phyloP scores from a whole-genome alignment of 805 yeast genomes.

The Phaffomyces thermotolerans region DNA sequence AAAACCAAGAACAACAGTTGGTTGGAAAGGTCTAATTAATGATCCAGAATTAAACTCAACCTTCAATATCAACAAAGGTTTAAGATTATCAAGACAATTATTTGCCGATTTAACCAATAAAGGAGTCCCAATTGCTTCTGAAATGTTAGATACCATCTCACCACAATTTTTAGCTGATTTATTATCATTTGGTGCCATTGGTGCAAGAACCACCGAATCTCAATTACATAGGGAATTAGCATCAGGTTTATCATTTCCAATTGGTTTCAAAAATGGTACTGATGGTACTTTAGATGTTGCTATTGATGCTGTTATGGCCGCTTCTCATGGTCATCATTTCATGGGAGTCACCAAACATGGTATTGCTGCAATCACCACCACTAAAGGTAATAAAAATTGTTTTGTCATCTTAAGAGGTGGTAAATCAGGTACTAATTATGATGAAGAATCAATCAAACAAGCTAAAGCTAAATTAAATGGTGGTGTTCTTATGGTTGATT shows the following conservation, averaged over 20 bases:
- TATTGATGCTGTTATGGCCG: constrained; percentile 88
- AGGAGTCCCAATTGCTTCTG: constrained; percentile 91
- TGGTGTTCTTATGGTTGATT: constrained; percentile 81
- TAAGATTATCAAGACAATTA: constrained; percentile 77
- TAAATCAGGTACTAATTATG: constrained; percentile 88
- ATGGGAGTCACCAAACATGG: constrained; percentile 97
- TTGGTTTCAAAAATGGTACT: constrained; percentile 97
- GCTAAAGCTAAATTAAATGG: constrained; percentile 58
- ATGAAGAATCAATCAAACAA: constrained; percentile 63
- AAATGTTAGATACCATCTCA: constrained; percentile 96
- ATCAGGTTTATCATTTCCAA: constrained; percentile 96
- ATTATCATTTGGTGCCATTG: constrained; percentile 93
- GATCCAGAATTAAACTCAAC: constrained; percentile 93
- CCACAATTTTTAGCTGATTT: constrained; percentile 93
- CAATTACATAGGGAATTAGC: constrained; percentile 97
- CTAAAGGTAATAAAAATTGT: constrained; percentile 92
- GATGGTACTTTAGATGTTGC: constrained; percentile 93
- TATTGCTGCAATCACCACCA: constrained; percentile 90
- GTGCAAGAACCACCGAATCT: constrained; percentile 98
- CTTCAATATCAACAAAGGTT: constrained; percentile 92
- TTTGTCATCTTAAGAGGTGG: constrained; percentile 96
- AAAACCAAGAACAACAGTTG: constrained; percentile 98
- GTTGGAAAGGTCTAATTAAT: constrained; percentile 97
- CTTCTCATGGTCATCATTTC: constrained; percentile 88
- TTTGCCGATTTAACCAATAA: constrained; percentile 71